phyloP scores from a whole-genome alignment of 495 filamentous ascomycete species.

The Mytilinidion resinicola region DNA sequence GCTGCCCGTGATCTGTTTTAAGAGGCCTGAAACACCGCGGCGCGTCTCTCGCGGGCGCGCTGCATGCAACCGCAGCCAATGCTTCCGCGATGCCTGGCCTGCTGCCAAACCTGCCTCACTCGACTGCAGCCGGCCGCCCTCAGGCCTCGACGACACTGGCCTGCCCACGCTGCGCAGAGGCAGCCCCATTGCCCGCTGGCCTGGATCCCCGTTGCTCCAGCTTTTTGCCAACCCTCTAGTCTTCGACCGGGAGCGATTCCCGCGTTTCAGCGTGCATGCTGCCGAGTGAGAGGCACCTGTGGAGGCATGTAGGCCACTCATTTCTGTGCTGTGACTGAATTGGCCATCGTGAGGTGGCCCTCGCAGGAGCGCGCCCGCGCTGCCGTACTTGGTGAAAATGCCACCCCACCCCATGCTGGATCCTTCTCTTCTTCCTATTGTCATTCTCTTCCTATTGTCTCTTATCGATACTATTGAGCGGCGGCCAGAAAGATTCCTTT shows the following conservation, averaged over 20 bases:
- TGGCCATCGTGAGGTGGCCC: conserved; percentile 13
- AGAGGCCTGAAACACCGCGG: conserved; percentile 23
- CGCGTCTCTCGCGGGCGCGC: conserved; percentile 17
- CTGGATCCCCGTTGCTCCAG: conserved; percentile 1
- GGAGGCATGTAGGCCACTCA: conserved; percentile 23
- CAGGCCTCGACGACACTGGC: conserved; percentile 13
- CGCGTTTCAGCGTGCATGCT: conserved; percentile 16
- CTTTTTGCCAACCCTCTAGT: conserved; percentile 10
- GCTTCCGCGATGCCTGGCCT: conserved; percentile 14
- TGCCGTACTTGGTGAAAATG: conserved; percentile 4
- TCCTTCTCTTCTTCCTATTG: conserved; percentile 3
- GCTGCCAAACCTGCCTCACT: conserved; percentile 21
- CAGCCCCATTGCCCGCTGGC: conserved; percentile 8
- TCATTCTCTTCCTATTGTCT: conserved; percentile 17
- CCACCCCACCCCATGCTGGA: conserved; percentile 1
- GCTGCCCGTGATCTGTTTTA: conserved; percentile 17
- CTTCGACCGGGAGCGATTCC: conserved; percentile 8
- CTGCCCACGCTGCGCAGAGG: conserved; percentile 6
- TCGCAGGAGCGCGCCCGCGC: neutral
- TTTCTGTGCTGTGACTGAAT: conserved; percentile 8
- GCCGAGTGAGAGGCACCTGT: conserved; percentile 6
- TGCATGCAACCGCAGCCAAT: conserved; percentile 23
- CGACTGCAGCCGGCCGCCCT: conserved; percentile 6
- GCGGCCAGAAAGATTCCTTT: conserved; percentile 10
- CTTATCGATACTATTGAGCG: conserved; percentile 18